Evolutionary conservation across 1,284 basidiomycete species (phyloP).

Genomic region (Polyporus tsugae): DNA sequence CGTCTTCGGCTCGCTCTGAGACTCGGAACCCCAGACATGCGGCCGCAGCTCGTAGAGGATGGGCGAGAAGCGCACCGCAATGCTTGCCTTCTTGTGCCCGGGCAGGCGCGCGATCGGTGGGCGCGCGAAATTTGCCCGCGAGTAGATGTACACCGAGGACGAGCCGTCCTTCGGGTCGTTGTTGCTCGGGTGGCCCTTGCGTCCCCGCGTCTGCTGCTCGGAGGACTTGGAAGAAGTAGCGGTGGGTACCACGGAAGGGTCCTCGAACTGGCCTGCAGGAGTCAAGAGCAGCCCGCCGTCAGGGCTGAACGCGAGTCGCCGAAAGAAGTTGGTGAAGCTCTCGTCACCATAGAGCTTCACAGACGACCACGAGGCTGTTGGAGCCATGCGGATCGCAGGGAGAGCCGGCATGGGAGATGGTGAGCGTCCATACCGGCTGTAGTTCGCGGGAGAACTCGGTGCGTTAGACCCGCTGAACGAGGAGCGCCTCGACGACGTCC

Average conservation of each 20-base stretch:
- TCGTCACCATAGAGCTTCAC: conserved; percentile 94
- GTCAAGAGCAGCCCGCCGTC: conserved; percentile 94
- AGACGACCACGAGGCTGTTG: conserved; percentile 58
- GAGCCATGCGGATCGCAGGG: conserved; percentile 79
- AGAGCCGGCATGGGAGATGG: conserved; percentile 92
- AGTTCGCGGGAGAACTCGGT: conserved; percentile 74
- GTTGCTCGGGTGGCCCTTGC: conserved; percentile 57
- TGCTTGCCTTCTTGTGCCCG: conserved; percentile 94
- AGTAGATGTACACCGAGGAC: conserved; percentile 93
- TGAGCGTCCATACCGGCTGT: conserved; percentile 78
- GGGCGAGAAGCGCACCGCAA: conserved; percentile 94
- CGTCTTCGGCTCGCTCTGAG: conserved; percentile 53
- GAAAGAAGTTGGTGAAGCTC: conserved; percentile 95
- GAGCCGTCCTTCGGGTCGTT: conserved; percentile 44
- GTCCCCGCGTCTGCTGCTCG: conserved; percentile 59
- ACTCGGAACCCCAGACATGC: conserved; percentile 54
- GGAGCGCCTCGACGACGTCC: conserved; percentile 80
- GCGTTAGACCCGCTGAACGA: conserved; percentile 88
- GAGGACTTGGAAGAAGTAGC: conserved; percentile 44
- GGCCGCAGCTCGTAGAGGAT: conserved; percentile 89
- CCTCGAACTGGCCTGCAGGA: conserved; percentile 96
- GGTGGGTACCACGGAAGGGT: conserved; percentile 71
- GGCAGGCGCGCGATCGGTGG: conserved; percentile 95
- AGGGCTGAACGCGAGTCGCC: conserved; percentile 92
- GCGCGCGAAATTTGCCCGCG: conserved; percentile 90